Evolutionary conservation across 371 early-diverging fungal genomes (phyloP), one percentile per base, ranked within the genome.

Genomic region (Mucor lusitanicus): DNA sequence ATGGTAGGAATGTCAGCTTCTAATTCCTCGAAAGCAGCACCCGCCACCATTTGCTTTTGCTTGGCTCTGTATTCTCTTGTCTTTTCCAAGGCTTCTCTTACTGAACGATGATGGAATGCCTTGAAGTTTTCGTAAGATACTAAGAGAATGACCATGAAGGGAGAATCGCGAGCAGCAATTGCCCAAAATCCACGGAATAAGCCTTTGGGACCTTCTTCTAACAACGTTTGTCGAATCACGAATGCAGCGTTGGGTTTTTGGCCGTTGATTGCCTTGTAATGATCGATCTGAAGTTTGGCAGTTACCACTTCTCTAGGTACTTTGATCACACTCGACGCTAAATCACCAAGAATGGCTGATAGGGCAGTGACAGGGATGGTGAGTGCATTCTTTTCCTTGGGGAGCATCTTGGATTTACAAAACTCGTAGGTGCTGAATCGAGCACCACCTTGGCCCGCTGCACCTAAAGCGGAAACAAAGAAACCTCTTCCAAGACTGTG

Each of bases 251-350:
- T 81, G 50, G 70, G 68, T 12, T 61, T 75, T 30, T 73, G 64
- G 1, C 70, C 70, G 15, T 68, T 60, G 62, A 71, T 74, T 63
- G 69, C 56, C 68, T 73, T 75, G 62, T 89, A 85, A 68, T 87
- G 83, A 28, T 87, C 89, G 28, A 90, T 90, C 70, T 94, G 94
- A 57, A 94, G 76, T 64, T 83, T 84, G 6, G 94, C 86, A 7
- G 94, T 94, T 53, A 94, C 78, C n/a, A 94, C 92, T 70, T 94
- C 94, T 27, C 94, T 83, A 15, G 94, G 94, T 0, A 94, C 94
- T 70, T 94, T 94, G 75, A 92, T 87, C 21, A 92, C 87, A 57
- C 88, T 88, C 0, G 91, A 91, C 5, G 90, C 91, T 9, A 90
- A 70, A 77, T 94, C 94, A 40, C 92, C 92, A 12, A 90, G 71